Evolutionary conservation across 805 yeast species (phyloP).

Genomic region (Kazachstania viticola): DNA sequence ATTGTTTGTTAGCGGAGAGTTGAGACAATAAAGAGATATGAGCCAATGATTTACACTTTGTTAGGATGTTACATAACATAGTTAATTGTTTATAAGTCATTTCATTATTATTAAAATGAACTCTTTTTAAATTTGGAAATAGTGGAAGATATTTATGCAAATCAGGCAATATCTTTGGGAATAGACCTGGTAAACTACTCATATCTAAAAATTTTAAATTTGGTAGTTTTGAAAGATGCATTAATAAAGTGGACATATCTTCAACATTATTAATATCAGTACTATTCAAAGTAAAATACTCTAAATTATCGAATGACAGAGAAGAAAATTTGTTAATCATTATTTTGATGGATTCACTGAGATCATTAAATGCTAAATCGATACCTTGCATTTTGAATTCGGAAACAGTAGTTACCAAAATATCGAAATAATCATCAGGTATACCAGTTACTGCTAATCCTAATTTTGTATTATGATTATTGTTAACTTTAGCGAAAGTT

Average conservation of each 20-base stretch:
- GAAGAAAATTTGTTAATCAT: conserved; percentile 16
- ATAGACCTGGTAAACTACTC: conserved; percentile 54
- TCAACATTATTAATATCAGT: conserved; percentile 45
- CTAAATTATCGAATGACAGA: conserved; percentile 18
- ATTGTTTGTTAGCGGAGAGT: conserved; percentile 1
- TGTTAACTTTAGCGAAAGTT: conserved; percentile 39
- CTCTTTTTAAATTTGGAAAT: conserved; percentile 48
- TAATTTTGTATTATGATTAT: conserved; percentile 32
- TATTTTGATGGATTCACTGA: conserved; percentile 26
- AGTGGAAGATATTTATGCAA: conserved; percentile 57
- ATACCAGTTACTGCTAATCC: conserved; percentile 74
- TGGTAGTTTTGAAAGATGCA: conserved; percentile 41
- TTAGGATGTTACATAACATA: conserved; percentile 53
- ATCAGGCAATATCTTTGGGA: conserved; percentile 48
- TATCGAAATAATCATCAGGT: conserved; percentile 42
- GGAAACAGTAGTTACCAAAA: conserved; percentile 48
- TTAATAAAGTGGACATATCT: conserved; percentile 38
- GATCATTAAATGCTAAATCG: conserved; percentile 77
- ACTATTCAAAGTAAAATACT: conserved; percentile 52
- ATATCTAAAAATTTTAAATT: conserved; percentile 62
- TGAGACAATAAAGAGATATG: conserved; percentile 64
- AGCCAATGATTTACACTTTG: conserved; percentile 52
- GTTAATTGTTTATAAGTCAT: conserved; percentile 45
- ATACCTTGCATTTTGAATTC: conserved; percentile 41
- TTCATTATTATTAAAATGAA: conserved; percentile 63